These are phyloP conservation scores for Alternaria gaisen DNA, from an alignment of 2,329 filamentous ascomycete species.

Conservation along the genomic window DNA sequence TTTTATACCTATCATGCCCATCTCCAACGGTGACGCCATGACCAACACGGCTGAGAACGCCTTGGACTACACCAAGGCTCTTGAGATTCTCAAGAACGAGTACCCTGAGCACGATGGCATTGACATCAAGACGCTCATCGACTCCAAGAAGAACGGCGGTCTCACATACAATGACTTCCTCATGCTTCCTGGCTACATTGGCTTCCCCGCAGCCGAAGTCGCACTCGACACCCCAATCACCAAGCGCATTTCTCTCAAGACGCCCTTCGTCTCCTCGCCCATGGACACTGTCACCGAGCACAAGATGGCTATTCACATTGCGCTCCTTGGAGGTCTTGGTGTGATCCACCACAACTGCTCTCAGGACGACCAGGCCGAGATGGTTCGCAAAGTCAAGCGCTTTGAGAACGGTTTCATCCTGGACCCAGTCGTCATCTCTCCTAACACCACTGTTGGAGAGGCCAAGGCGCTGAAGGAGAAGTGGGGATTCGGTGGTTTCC, in stretches of 20 bases:
- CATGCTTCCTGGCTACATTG: conserved; percentile 95
- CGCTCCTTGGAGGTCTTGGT: conserved; percentile 84
- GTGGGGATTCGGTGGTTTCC: conserved; percentile 98
- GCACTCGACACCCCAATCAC: conserved; percentile 89
- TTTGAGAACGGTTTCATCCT: conserved; percentile 99
- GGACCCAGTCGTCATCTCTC: conserved; percentile 91
- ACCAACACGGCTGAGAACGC: conserved; percentile 63
- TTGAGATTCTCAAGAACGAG: conserved; percentile 79
- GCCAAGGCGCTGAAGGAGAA: conserved; percentile 93
- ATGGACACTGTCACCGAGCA: conserved; percentile 99
- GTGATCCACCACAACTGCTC: conserved; percentile 99
- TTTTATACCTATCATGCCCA: conserved; percentile 69
- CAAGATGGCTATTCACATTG: conserved; percentile 99
- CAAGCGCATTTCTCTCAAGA: conserved; percentile 95
- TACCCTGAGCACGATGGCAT: conserved; percentile 87
- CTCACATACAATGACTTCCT: conserved; percentile 99
- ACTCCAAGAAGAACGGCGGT: conserved; percentile 90
- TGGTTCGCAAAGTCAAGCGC: conserved; percentile 98
- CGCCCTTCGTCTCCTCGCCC: conserved; percentile 94
- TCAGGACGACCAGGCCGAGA: conserved; percentile 95
- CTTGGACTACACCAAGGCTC: conserved; percentile 77
- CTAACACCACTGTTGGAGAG: conserved; percentile 87
- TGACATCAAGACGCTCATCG: conserved; percentile 83
- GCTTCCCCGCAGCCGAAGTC: conserved; percentile 92
- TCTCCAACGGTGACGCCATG: conserved; percentile 70